These are phyloP conservation scores for Daedaleopsis nitida DNA, from an alignment of 768 basidiomycete species.

Conservation along the genomic window DNA sequence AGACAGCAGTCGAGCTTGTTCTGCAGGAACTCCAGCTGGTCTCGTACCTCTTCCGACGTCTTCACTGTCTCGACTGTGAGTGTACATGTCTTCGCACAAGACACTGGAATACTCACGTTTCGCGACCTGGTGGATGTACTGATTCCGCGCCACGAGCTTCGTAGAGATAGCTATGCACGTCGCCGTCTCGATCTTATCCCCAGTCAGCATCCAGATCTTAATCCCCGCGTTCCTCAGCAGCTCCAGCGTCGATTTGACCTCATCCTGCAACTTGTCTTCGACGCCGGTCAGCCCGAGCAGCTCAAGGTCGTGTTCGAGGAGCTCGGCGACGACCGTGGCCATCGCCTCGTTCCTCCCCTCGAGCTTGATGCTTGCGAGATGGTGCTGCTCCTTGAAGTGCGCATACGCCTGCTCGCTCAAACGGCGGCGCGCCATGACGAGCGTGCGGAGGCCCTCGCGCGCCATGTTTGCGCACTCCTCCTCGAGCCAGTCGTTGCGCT, in stretches of 20 bases:
- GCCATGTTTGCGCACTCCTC: constrained; percentile 99
- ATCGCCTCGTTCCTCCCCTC: constrained; percentile 85
- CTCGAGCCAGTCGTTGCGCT: constrained; percentile 97
- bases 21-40: constrained; percentile 91
- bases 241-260: constrained; percentile 92
- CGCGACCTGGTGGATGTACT: constrained; percentile 96
- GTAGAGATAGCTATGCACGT: constrained; percentile 98
- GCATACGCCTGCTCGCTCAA: constrained; percentile 69
- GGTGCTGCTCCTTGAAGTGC: constrained; percentile 72
- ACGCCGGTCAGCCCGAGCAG: constrained; percentile 95
- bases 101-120: constrained; percentile 60
- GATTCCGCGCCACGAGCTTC: constrained; percentile 92
- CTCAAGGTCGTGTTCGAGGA: constrained; percentile 88
- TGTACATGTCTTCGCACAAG: not conserved
- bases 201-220: constrained; percentile 99
- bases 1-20: constrained; percentile 96
- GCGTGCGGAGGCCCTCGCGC: constrained; percentile 89
- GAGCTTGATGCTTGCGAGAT: constrained; percentile 75
- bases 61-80: constrained; percentile 57
- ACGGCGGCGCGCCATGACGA: constrained; percentile 87
- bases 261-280: constrained; percentile 97
- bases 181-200: constrained; percentile 99
- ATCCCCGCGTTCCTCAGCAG: constrained; percentile 92
- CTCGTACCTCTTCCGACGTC: constrained; percentile 77
- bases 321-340: constrained; percentile 68